Evolutionary conservation across 1,284 basidiomycete species (phyloP), one percentile per base, ranked within the genome.

Genomic region (Inonotus obliquus): DNA sequence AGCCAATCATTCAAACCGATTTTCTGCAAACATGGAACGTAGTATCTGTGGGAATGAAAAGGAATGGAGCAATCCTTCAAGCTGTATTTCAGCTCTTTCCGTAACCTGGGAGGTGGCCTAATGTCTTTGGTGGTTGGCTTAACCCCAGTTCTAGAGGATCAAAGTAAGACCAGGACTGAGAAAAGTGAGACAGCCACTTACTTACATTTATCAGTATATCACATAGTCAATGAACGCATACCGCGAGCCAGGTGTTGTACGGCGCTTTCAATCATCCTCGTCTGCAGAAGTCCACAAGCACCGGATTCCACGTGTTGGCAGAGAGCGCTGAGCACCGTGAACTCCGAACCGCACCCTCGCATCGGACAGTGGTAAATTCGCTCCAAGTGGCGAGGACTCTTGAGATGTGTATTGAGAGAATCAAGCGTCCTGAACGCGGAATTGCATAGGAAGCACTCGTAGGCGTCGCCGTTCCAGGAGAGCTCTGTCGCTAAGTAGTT

Each of bases 401-500:
- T 65, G 44, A 77, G 66, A 59, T 76, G 75, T 25, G 64, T 39
- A 59, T 76, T 76, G 35, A 77, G 66, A 4, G 67, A 61, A 13
- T 44, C 7, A 19, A 73, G 67, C 13, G 63, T 59, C 7, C 63
- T 49, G 66, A 73, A 76, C n/a, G 52, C 62, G 21, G 47, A 48
- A 52, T 73, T 64, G 65, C 75, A 77, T 53, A 79, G 64, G 65
- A 74, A 72, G 68, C 77, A 79, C 64, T 77, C 75, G 69, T 73
- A 78, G 7, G 62, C 63, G 17, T 11, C 2, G 7, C 75, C 75
- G 59, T 78, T 76, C 71, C 72, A 77, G 5, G 74, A 68, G 23
- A 61, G 69, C 37, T 70, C 66, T 6, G 75, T 76, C 49, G 75
- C 74, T 65, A 54, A 65, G 49, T 69, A 69, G n/a, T 55, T 41